These are phyloP conservation scores for Penicillium paneum DNA, from an alignment of 2,329 filamentous ascomycete species.

Conservation along the genomic window DNA sequence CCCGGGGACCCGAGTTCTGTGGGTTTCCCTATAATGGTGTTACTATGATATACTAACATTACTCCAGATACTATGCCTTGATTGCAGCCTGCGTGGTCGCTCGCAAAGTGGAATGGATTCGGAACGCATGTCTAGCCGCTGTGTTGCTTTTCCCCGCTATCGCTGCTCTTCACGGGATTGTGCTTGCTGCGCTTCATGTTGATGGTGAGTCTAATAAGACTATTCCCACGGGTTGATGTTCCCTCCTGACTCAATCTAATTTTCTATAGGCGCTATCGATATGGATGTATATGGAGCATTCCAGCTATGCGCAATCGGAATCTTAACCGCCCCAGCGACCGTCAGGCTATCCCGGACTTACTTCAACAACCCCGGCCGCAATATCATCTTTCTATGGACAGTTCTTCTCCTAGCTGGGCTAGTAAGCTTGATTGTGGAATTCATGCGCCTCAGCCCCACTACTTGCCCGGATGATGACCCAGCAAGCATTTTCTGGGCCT, in stretches of 20 bases:
- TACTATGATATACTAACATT: neutral
- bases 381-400: conserved; percentile 66
- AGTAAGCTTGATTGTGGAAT: conserved; percentile 61
- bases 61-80: conserved; percentile 59
- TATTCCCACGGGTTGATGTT: neutral
- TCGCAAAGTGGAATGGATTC: conserved; percentile 60
- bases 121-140: conserved; percentile 61
- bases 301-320: conserved; percentile 64
- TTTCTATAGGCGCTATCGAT: conserved; percentile 56
- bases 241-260: conserved; percentile 1
- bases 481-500: conserved; percentile 34
- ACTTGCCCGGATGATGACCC: conserved; percentile 44
- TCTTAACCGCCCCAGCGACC: conserved; percentile 61
- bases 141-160: conserved; percentile 62
- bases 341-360: conserved; percentile 62
- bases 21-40: conserved; percentile 14
- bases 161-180: conserved; percentile 62
- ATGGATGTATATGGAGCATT: conserved; percentile 68
- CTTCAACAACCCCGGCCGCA: conserved; percentile 61
- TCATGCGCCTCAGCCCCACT: conserved; percentile 53
- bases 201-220: conserved; percentile 46
- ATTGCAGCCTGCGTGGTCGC: conserved; percentile 62
- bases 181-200: conserved; percentile 58
- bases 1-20: conserved; percentile 42
- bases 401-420: conserved; percentile 56